Evolutionary conservation across 176 grass and related monocot genomes (phyloP).

Genomic region (Paspalum vaginatum): DNA sequence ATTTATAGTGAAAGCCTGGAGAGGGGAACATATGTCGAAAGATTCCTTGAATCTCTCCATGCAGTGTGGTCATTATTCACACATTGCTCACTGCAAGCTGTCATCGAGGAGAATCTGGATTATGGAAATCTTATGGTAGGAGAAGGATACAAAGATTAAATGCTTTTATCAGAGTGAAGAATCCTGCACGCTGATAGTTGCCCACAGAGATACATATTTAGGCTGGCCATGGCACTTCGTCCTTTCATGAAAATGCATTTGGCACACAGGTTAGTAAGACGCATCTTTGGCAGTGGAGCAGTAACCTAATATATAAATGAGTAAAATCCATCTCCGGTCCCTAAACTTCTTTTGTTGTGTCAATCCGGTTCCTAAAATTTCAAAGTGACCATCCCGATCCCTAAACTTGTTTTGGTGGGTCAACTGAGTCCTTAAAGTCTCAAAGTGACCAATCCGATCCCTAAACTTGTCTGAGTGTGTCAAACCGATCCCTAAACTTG

Average conservation of each 20-base stretch:
- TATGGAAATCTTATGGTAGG: slow-evolving; percentile 38
- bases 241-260: slow-evolving; percentile 35
- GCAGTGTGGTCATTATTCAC: slow-evolving; percentile 40
- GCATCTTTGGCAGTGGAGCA: slow-evolving; percentile 57
- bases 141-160: slow-evolving; percentile 42
- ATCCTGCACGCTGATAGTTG: slow-evolving; percentile 37
- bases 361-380: no score
- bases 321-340: no score
- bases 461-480: no score
- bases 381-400: no score
- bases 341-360: no score
- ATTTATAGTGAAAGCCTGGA: slow-evolving; percentile 67
- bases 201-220: slow-evolving; percentile 22
- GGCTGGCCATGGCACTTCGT: slow-evolving; percentile 29
- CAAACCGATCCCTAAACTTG: no score
- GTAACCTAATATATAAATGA: slow-evolving; percentile 51
- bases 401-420: no score
- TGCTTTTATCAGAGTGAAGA: slow-evolving; percentile 52
- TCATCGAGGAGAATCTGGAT: slow-evolving; percentile 48
- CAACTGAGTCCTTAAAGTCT: no score
- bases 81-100: slow-evolving; percentile 32
- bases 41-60: slow-evolving; percentile 58
- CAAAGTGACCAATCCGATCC: no score
- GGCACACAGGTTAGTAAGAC: slow-evolving; percentile 51
- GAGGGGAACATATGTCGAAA: slow-evolving; percentile 44